These are phyloP conservation scores for Rosa chinensis DNA, from an alignment of 306 rosid genomes.

Conservation along the genomic window DNA sequence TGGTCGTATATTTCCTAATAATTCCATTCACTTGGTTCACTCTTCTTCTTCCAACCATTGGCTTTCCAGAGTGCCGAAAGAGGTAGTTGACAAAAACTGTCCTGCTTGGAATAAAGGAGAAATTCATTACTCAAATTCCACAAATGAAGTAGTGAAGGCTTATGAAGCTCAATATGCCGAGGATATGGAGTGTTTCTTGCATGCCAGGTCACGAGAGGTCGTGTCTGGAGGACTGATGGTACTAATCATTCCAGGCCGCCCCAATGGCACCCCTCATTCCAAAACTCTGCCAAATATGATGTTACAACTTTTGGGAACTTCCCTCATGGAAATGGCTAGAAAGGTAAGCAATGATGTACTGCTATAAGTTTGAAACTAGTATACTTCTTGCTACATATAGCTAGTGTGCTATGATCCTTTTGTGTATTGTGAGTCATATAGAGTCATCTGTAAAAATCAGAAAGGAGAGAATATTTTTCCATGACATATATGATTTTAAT, in stretches of 20 bases:
- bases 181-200: background rate
- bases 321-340: conserved; percentile 34
- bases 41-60: background rate
- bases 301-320: conserved; percentile 10
- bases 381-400: background rate
- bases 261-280: background rate
- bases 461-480: background rate
- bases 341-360: conserved; percentile 23
- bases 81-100: background rate
- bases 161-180: background rate
- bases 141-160: background rate
- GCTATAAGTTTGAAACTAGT: background rate
- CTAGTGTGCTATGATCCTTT: background rate
- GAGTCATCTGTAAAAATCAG: background rate
- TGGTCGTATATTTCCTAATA: background rate
- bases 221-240: background rate
- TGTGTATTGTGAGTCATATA: background rate
- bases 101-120: background rate
- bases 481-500: too few species aligned
- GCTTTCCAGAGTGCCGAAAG: background rate
- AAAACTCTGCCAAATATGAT: background rate
- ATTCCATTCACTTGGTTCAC: background rate
- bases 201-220: background rate
- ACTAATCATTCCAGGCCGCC: background rate
- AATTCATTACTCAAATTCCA: background rate